Percentiles rank a stretch among this genome's conserved stretches.
These are phyloP conservation scores for Hyaloperonospora arabidopsidis DNA, from an alignment of 352 stramenopile species.

Conservation along the genomic window DNA sequence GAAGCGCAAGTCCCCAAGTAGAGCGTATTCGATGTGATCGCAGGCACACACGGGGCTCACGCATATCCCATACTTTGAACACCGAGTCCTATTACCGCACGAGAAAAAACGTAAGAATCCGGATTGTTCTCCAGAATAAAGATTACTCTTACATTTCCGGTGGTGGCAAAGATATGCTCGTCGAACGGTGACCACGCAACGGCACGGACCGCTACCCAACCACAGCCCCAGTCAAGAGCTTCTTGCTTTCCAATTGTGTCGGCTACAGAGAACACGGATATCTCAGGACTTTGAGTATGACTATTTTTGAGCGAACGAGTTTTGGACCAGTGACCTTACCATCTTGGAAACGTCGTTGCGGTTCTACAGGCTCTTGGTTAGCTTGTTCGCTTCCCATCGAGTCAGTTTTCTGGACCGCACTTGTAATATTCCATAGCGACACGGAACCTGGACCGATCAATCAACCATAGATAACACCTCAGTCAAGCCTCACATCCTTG, in stretches of 20 bases:
- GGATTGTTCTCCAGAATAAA: neutral
- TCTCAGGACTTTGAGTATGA: conserved; percentile 7
- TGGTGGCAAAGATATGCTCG: conserved; percentile 75
- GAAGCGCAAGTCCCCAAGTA: conserved; percentile 66
- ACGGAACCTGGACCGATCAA: conserved; percentile 43
- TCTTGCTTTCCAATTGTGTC: conserved; percentile 79
- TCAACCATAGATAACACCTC: conserved; percentile 2
- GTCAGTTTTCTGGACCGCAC: conserved; percentile 11
- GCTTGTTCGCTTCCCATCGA: neutral
- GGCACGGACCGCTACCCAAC: conserved; percentile 73
- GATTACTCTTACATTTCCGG: conserved; percentile 61
- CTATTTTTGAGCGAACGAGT: neutral
- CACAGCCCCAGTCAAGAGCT: conserved; percentile 73
- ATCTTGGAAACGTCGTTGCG: conserved; percentile 72
- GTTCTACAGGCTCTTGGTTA: conserved; percentile 37
- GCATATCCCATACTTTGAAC: conserved; percentile 82
- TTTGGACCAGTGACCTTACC: conserved; percentile 28
- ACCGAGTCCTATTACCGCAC: conserved; percentile 46
- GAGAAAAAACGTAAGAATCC: neutral
- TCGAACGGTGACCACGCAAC: conserved; percentile 79
- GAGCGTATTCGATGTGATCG: conserved; percentile 75
- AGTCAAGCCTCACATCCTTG: conserved; percentile 3
- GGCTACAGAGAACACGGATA: conserved; percentile 27
- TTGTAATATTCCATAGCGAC: conserved; percentile 69
- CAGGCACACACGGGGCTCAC: conserved; percentile 67